Conservation (phyloP, 2,329 filamentous ascomycete genomes). For the Aspergillus puulaauensis region DNA sequence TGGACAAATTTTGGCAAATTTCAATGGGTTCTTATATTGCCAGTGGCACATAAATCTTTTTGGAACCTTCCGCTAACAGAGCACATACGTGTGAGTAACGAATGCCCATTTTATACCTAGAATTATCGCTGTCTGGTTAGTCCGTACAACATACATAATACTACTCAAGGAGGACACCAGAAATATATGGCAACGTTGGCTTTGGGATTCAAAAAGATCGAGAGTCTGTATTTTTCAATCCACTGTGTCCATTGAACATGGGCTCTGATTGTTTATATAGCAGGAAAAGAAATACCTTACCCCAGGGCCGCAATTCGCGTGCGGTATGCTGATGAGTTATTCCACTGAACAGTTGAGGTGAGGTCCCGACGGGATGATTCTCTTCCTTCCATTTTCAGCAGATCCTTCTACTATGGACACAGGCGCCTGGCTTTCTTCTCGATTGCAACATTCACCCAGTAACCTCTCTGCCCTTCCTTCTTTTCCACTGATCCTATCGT, state of each 20-base stretch:
- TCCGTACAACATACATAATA: neutral
- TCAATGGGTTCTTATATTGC: constrained; percentile 47
- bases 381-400: constrained; percentile 5
- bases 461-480: constrained; percentile 2
- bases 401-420: neutral
- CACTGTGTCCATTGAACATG: neutral
- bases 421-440: neutral
- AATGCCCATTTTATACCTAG: neutral
- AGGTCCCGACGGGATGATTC: neutral
- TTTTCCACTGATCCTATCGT: constrained; percentile 13
- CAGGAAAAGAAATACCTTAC: neutral
- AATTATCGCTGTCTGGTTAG: neutral
- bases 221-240: neutral
- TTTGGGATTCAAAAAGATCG: neutral
- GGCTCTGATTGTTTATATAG: neutral
- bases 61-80: neutral
- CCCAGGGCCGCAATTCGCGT: neutral
- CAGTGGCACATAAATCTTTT: constrained; percentile 8
- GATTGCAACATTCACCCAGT: neutral
- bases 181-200: neutral
- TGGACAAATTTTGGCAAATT: constrained; percentile 55
- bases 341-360: neutral
- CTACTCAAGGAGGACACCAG: neutral
- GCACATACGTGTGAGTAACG: neutral
- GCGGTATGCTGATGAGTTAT: neutral